Base-by-base conservation (phyloP, 2,329 filamentous ascomycete genomes). In the Didymella sp. region DNA sequence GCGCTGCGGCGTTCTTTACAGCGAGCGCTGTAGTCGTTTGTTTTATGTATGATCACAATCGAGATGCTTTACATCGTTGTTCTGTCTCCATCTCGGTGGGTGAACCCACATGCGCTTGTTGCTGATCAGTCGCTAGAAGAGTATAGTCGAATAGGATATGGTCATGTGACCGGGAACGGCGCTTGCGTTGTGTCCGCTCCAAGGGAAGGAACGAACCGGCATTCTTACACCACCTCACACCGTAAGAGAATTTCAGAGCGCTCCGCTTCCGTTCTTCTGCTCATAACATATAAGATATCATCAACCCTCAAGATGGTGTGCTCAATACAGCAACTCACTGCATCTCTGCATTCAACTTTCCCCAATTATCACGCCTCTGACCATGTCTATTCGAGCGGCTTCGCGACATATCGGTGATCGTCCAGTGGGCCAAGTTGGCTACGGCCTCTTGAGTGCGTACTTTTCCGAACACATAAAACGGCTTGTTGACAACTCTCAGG, bases 1-100 rank as follows among this genome's bases (percentile, higher is more conserved):
- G 57, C 60, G 62, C 52, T 59, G 33, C 21, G 58, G 60, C 47
- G 60, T 57, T 54, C 13, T 25, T 27, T 33, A 13, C 21, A 51
- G 40, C 41, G 43, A 51, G 49, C 40, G 41, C 25, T 44, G 49
- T 30, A 44, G 40, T n/a, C n/a, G n/a, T 37, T 38, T 40, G 45
- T 40, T 45, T 30, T 31, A 30, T 51, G 40, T 45, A 44, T 37
- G 40, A 51, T 51, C 47, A 45, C 17, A 19, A 24, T 50, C 6
- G 22, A 47, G 31, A 37, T 35, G 44, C 22, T 47, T 37, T 25
- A 25, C 30, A 35, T 22, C 13, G 35, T 35, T 13, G 9, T 8
- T 25, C 25, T n/a, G 25, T n/a, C 25, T 8, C 6, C 13, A 25
- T 13, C 12, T 27, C 3, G 13, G 38, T 28, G 19, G 30, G 41